Evolutionary conservation across 2,329 filamentous ascomycete genomes (phyloP), one percentile per base, ranked within the genome.

Genomic region (Xylaria digitata): DNA sequence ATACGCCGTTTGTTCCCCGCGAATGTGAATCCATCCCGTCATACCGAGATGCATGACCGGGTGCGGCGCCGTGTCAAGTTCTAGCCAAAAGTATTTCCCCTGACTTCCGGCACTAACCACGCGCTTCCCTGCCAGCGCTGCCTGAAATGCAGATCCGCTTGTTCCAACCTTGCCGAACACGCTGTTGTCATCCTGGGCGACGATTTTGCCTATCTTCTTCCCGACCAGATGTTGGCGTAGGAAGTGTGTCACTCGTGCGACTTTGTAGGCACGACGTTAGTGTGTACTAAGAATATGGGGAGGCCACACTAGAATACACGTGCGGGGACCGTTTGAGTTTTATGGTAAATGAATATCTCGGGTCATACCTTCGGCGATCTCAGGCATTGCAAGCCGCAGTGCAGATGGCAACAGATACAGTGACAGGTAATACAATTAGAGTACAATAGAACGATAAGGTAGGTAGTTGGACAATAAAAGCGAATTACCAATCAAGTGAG

Each of bases 1-100:
- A 79, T 96, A 94, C 37, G 89, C 89, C 3, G 91, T 93, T 67
- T 90, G 88, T 64, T 93, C 90, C 68, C 90, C 89, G 70, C 87
- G 90, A 77, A 98, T 94, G 74, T 97, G 92, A 58, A 98, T 85
- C 96, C 96, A 98, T 6, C 96, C 87, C 48, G 87, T 88, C 87
- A 89, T 91, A 48, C 93, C 93, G 73, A 96, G 90, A 78, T 97
- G 94, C 89, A 97, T 93, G 34, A 98, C 88, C 0, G 92, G 87
- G 79, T 98, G 96, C 0, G 95, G 94, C 11, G 93, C 86, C 9
- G 86, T 92, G 43, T 93, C 89, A 23, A 98, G 84, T 84, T 82
- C 80, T 40, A 83, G 87, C 89, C 96, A 99, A 78, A 99, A 98
- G 77, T 98, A 98, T 85, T 98, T 99, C 9, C 96, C 96, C 78